Evolutionary conservation across 1,284 basidiomycete species (phyloP).

Genomic region (Sphagnurus paluster): DNA sequence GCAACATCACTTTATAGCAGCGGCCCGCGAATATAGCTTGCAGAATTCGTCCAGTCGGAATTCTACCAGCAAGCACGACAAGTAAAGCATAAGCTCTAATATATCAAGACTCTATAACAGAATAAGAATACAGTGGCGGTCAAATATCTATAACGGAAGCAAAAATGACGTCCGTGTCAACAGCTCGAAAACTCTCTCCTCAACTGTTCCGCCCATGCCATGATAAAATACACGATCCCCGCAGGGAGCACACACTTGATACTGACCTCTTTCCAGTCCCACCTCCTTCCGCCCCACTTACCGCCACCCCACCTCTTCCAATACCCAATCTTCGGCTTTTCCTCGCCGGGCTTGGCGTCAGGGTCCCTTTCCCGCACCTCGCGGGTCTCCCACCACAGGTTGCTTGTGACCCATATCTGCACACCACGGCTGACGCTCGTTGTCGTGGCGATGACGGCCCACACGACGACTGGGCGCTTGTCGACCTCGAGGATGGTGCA

Average conservation of each 20-base stretch:
- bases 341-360: slow-evolving; percentile 8
- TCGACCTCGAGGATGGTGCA: slow-evolving; percentile 64
- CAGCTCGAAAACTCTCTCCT: slow-evolving; percentile 41
- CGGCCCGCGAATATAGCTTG: too few relatives aligned
- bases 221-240: slow-evolving; percentile 71
- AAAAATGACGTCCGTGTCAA: too few relatives aligned
- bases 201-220: slow-evolving; percentile 68
- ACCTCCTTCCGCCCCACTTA: slow-evolving; percentile 55
- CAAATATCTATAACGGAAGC: too few relatives aligned
- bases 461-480: slow-evolving; percentile 68
- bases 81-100: too few relatives aligned
- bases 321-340: slow-evolving; percentile 25
- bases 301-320: slow-evolving; percentile 44
- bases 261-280: slow-evolving; percentile 75
- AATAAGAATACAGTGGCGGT: too few relatives aligned
- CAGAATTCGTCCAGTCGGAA: too few relatives aligned
- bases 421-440: slow-evolving; percentile 73
- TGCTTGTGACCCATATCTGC: slow-evolving; percentile 86
- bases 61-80: too few relatives aligned
- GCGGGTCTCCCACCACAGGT: slow-evolving; percentile 52
- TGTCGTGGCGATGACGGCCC: slow-evolving; percentile 82
- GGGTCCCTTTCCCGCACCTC: slow-evolving; percentile 25
- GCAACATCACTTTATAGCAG: too few relatives aligned
- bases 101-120: too few relatives aligned
- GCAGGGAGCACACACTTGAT: slow-evolving; percentile 69